A percentile compares a stretch with the other conserved stretches of the same genome.
Evolutionary conservation across 805 yeast genomes (phyloP).

Genomic region (Hyphopichia homilentoma): DNA sequence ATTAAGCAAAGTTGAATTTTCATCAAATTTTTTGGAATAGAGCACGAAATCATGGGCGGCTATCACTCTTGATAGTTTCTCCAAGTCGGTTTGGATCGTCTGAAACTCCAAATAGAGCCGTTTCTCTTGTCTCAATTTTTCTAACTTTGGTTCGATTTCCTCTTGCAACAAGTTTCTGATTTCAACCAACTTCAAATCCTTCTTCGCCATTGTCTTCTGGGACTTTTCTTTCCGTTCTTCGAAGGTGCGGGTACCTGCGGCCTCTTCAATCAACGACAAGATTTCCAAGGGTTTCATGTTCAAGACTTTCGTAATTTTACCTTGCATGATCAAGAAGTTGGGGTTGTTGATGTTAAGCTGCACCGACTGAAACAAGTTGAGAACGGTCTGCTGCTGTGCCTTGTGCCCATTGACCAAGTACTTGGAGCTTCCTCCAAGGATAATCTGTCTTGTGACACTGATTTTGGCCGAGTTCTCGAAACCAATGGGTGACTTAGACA

Average conservation of each 20-base stretch:
- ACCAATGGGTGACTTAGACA: conserved; percentile 77
- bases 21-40: conserved; percentile 36
- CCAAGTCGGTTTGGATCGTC: conserved; percentile 76
- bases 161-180: conserved; percentile 70
- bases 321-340: conserved; percentile 97
- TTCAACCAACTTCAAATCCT: conserved; percentile 78
- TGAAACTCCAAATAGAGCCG: conserved; percentile 82
- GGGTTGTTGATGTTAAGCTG: conserved; percentile 96
- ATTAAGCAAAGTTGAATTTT: conserved; percentile 41
- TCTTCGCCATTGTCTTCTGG: conserved; percentile 84
- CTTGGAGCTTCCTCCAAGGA: conserved; percentile 87
- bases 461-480: conserved; percentile 74
- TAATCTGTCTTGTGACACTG: conserved; percentile 87
- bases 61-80: conserved; percentile 66
- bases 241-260: conserved; percentile 95
- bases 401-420: conserved; percentile 93
- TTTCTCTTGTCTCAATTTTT: conserved; percentile 75
- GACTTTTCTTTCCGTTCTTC: conserved; percentile 93
- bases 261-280: conserved; percentile 89
- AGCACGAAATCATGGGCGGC: conserved; percentile 69
- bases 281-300: conserved; percentile 95
- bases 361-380: conserved; percentile 87
- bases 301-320: conserved; percentile 93
- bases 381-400: conserved; percentile 90
- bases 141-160: conserved; percentile 91